Evolutionary conservation across 139 green algal species (phyloP).

Genomic region (Marvania coccoides): DNA sequence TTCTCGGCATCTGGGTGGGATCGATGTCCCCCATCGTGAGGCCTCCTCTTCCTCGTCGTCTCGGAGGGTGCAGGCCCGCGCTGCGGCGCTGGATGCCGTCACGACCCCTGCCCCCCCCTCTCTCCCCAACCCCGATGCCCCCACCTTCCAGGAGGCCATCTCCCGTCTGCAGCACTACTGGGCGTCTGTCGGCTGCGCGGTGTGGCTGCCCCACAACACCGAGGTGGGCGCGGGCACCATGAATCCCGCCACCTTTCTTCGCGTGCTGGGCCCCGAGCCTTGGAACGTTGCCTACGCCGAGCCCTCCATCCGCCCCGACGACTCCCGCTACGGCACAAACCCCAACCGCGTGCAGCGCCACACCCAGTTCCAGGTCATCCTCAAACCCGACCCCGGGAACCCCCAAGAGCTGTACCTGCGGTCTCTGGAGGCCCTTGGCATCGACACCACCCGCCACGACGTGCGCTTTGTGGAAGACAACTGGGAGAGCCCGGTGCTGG

Average conservation of each 20-base stretch:
- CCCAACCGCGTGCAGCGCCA: conserved; percentile 96
- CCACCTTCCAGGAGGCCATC: conserved; percentile 92
- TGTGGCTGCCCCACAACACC: conserved; percentile 95
- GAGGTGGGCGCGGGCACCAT: conserved; percentile 98
- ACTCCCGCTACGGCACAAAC: conserved; percentile 96
- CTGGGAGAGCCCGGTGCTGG: conserved; percentile 95
- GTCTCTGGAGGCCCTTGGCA: conserved; percentile 81
- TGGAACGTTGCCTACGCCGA: conserved; percentile 93
- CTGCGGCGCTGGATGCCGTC: neutral
- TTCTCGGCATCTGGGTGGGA: no score
- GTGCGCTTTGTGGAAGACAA: conserved; percentile 99
- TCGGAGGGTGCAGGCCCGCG: neutral
- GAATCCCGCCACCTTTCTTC: conserved; percentile 98
- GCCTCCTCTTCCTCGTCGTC: no score
- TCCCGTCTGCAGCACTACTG: conserved; percentile 85
- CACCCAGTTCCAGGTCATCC: conserved; percentile 99
- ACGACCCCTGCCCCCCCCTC: neutral
- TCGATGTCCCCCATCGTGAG: no score
- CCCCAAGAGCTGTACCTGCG: conserved; percentile 95
- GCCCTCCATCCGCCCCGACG: conserved; percentile 91
- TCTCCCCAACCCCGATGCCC: conserved; percentile 13
- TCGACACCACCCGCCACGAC: conserved; percentile 77
- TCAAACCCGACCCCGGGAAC: conserved; percentile 97
- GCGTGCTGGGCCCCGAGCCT: conserved; percentile 85
- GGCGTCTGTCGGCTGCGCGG: conserved; percentile 68